These are phyloP conservation scores for Colletotrichum camelliae DNA, from an alignment of 2,329 filamentous ascomycete species.

Conservation along the genomic window DNA sequence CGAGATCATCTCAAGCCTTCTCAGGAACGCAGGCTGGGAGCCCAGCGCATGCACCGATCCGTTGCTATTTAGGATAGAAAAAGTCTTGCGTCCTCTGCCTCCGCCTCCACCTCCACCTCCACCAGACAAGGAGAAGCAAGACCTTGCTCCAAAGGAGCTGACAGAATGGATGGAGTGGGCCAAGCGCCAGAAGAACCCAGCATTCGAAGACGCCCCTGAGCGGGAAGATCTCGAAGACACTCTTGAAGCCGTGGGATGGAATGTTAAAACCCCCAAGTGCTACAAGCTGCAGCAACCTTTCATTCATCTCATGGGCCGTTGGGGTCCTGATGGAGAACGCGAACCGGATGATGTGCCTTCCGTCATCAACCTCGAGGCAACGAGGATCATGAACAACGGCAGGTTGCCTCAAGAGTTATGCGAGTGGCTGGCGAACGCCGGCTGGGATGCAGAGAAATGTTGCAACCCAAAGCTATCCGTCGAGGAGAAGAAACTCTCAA, in stretches of 20 bases:
- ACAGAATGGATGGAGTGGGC: neutral
- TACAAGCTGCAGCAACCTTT: neutral
- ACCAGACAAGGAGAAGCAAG: neutral
- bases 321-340: neutral
- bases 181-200: neutral
- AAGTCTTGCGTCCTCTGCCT: neutral
- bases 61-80: neutral
- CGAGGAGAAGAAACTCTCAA: neutral
- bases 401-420: neutral
- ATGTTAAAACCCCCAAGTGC: neutral
- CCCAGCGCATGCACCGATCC: neutral
- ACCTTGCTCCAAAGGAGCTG: neutral
- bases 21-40: neutral
- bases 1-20: neutral
- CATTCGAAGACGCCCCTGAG: neutral
- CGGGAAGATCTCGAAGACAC: neutral
- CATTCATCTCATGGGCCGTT: neutral
- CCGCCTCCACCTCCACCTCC: neutral
- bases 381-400: neutral
- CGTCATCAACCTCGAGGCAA: neutral
- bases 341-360: neutral
- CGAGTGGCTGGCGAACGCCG: neutral
- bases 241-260: neutral
- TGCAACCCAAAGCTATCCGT: neutral
- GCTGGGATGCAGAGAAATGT: neutral